Evolutionary conservation across 345 rosid species (phyloP), one percentile per base, ranked within the genome.

Genomic region (Bruguiera parviflora): DNA sequence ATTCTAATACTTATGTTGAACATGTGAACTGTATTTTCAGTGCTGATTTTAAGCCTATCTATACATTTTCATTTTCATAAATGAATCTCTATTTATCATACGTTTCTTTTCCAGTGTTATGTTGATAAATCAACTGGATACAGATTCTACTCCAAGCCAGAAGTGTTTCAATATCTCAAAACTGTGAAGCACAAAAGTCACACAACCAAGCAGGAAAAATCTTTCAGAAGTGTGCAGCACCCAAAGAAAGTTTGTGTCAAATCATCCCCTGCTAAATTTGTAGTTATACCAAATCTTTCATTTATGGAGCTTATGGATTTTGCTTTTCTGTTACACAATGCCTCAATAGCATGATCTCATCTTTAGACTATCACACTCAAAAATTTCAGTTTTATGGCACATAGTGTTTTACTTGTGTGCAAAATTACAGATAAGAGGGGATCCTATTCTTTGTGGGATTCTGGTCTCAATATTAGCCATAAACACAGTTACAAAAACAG

Each of bases 81-180:
- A 53, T 22, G 16, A 55, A 21, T 22, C 28, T 13, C 22, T 56
- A 8, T 15, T 56, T 10, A 56, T 24, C 28, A 56, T 56, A 56
- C 5, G 24, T 67, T 33, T 71, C 32, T 64, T 53, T 64, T 71
- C 64, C 81, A 81, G 88, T 24, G 60, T 47, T 84, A 62, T 61
- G 57, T 71, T 70, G 82, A 84, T 11, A 73, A 67, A 5, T 65
- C 69, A 3, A 75, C 70, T 55, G 81, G 84, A 62, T 19, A n/a
- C 62, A 84, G 53, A 71, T 84, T 73, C 74, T 53, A 62, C 68
- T 79, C 88, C 72, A 77, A 68, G 79, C 84, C 84, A 49, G 58
- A 71, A 68, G 84, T 81, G 68, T 24, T 81, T 22, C 72, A 62
- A 22, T 75, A 77, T 77, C 80, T 84, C 46, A 46, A 74, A 53